Conservation (phyloP, 2,329 filamentous ascomycete species). For the Aspergillus tamarii region DNA sequence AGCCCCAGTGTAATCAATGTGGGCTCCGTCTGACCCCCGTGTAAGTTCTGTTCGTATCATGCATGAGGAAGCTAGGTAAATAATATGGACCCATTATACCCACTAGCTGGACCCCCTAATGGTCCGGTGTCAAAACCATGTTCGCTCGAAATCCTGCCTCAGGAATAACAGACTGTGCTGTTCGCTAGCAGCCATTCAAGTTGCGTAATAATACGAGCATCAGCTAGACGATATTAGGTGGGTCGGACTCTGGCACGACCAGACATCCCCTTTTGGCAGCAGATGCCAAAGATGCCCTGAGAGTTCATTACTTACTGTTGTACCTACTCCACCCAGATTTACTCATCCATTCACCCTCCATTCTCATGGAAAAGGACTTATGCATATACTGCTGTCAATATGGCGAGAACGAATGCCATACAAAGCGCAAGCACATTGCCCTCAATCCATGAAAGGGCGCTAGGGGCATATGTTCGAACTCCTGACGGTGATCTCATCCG, state of each 20-base stretch:
- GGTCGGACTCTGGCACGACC: background rate
- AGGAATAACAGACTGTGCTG: background rate
- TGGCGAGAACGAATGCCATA: background rate
- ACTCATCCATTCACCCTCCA: background rate
- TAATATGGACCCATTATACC: background rate
- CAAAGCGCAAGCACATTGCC: background rate
- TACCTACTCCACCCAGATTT: background rate
- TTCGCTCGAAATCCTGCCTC: background rate
- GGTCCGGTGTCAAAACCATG: background rate
- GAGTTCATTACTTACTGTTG: background rate
- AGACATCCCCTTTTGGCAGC: background rate
- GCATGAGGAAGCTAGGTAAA: no score
- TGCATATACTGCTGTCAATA: no score
- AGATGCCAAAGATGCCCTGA: background rate
- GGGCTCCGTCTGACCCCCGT: background rate
- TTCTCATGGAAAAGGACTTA: background rate
- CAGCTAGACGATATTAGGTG: background rate
- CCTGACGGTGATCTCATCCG: background rate
- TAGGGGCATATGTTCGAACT: background rate
- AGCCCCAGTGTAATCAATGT: background rate
- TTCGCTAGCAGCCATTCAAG: background rate
- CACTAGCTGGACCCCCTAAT: background rate
- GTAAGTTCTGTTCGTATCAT: background rate
- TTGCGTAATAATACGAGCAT: background rate
- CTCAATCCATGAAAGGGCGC: slow-evolving; percentile 23